Evolutionary conservation across 768 basidiomycete genomes (phyloP).

Genomic region (Lactarius akahatsu): DNA sequence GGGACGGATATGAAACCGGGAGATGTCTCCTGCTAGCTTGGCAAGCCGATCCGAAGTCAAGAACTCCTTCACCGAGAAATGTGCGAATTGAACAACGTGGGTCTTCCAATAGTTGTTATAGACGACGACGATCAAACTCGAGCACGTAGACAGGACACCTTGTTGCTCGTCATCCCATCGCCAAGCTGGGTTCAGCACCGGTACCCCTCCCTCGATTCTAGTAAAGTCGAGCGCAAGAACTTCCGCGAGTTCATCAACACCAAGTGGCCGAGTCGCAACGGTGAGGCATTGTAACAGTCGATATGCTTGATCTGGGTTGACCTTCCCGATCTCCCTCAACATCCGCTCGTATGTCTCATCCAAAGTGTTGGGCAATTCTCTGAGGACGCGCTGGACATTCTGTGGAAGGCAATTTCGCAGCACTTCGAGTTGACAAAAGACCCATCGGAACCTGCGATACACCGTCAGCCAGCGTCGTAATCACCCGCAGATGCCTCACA

Average conservation of each 20-base stretch:
- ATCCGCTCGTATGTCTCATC: neutral
- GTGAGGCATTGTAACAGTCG: neutral
- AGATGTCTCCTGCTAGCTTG: neutral
- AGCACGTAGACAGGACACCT: neutral
- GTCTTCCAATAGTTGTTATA: neutral
- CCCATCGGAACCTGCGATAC: neutral
- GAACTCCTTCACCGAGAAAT: conserved; percentile 2
- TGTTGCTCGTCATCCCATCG: too few relatives aligned
- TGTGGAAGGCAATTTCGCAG: neutral
- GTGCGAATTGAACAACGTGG: neutral
- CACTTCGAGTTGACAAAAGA: neutral
- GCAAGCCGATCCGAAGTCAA: conserved; percentile 1
- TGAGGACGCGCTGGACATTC: neutral
- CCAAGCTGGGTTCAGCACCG: too few relatives aligned
- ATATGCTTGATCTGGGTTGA: neutral
- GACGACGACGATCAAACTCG: neutral
- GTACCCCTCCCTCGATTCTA: neutral
- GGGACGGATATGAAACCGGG: neutral
- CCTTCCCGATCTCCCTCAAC: neutral
- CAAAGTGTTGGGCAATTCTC: neutral
- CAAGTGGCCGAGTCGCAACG: neutral
- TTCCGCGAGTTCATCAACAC: neutral
- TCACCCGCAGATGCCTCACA: neutral
- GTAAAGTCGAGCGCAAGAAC: neutral
- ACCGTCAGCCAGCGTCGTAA: neutral